A percentile compares a stretch with the other conserved stretches of the same genome.
Conservation (phyloP, 805 yeast genomes). For the Saccharomycopsis schoenii region DNA sequence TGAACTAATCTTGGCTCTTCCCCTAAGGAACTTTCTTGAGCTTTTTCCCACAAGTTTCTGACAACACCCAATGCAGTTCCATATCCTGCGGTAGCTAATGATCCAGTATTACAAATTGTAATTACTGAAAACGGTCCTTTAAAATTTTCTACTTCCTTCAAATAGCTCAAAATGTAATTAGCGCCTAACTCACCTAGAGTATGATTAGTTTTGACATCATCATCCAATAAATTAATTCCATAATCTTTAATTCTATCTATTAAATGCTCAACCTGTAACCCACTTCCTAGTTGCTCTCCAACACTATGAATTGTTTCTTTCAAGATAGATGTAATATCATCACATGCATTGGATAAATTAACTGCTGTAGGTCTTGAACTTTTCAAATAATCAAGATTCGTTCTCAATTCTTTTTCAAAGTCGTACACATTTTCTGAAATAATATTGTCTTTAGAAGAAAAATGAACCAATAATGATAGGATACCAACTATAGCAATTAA, state of each 20-base stretch:
- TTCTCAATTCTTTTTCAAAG: slow-evolving; percentile 31
- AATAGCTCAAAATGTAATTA: slow-evolving; percentile 42
- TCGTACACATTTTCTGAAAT: slow-evolving; percentile 25
- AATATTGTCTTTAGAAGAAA: slow-evolving; percentile 26
- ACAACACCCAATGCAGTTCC: slow-evolving; percentile 95
- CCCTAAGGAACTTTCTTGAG: slow-evolving; percentile 21
- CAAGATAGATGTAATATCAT: slow-evolving; percentile 27
- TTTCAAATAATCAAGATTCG: slow-evolving; percentile 54
- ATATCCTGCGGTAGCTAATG: slow-evolving; percentile 93
- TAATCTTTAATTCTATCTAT: slow-evolving; percentile 28
- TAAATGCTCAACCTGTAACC: background rate
- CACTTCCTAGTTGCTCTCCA: too few relatives aligned
- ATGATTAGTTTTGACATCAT: slow-evolving; percentile 70
- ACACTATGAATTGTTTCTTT: slow-evolving; percentile 22
- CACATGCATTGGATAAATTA: slow-evolving; percentile 64
- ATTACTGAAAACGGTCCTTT: slow-evolving; percentile 66
- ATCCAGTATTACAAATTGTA: slow-evolving; percentile 94
- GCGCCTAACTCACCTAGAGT: slow-evolving; percentile 77
- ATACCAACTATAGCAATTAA: slow-evolving; percentile 96
- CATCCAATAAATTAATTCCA: slow-evolving; percentile 50
- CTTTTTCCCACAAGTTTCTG: slow-evolving; percentile 51
- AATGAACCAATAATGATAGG: slow-evolving; percentile 71
- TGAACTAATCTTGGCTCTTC: slow-evolving; percentile 45
- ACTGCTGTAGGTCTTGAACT: slow-evolving; percentile 94
- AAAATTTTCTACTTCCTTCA: slow-evolving; percentile 36